Evolutionary conservation across 2,329 filamentous ascomycete genomes (phyloP), one percentile per base, ranked within the genome.

Genomic region (Celoporthe dispersa): DNA sequence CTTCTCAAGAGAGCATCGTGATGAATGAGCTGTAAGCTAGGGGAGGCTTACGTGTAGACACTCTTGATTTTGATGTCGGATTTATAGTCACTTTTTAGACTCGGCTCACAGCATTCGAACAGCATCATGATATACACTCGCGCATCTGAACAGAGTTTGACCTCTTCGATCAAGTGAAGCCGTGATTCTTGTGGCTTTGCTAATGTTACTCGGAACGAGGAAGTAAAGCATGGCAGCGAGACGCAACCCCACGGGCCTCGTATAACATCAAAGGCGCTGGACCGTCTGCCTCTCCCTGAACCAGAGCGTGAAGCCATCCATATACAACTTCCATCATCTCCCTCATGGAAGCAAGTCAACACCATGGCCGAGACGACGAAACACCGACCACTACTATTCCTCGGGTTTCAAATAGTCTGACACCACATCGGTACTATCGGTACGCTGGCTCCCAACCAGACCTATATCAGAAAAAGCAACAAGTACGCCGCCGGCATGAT

Each of bases 401-500:
- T 19, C 11, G 12, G 63, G 48, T 8, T 57, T 65, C 31, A 57
- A 55, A 22, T 65, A 48, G 63, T 16, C 33, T 25, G 44, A 37
- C n/a, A 55, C 63, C 28, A 31, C 48, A 9, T 16, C n/a, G 62
- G 62, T 16, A 64, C 25, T 7, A 28, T 33, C 22, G 37, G 33
- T 2, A 55, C 48, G 12, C 44, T 65, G 28, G 33, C 63, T 35
- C 31, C 31, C 16, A 39, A 65, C 8, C 22, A 57, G 48, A 31
- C 33, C 16, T 86, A 86, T 71, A 76, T 86, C 51, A 78, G 82
- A 3, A 79, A 80, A 44, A 74, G 74, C 16, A 75, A 78, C 55
- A 72, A 78, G 9, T 79, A 80, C n/a, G 81, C 78, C 6, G 83
- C 84, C 66, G 76, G 87, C 31, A 79, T 87, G 57, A 77, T 85